Conservation (phyloP, 2,329 filamentous ascomycete species). For the Coniella vitis region DNA sequence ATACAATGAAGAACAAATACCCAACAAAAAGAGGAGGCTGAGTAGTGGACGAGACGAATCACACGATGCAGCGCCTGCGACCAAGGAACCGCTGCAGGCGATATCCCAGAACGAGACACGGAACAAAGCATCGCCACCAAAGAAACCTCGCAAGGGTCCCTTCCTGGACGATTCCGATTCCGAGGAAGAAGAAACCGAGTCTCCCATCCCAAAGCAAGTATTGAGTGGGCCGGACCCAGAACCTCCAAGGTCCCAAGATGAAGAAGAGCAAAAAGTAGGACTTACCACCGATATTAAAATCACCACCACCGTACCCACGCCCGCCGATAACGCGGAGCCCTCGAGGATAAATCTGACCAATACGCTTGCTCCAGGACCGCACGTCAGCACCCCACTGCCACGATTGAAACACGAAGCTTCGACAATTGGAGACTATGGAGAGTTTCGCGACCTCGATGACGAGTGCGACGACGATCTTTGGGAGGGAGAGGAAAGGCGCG, state of each 20-base stretch:
- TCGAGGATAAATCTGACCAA: conserved; percentile 13
- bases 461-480: conserved; percentile 43
- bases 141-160: conserved; percentile 42
- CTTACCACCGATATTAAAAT: conserved; percentile 1
- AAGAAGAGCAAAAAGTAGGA: conserved; percentile 13
- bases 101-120: neutral
- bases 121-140: conserved; percentile 15
- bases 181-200: conserved; percentile 32
- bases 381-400: neutral
- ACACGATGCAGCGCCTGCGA: conserved; percentile 7
- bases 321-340: conserved; percentile 6
- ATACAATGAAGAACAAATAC: conserved; percentile 31
- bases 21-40: conserved; percentile 37
- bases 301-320: neutral
- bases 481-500: conserved; percentile 58
- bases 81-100: conserved; percentile 13
- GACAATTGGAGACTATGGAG: conserved; percentile 27
- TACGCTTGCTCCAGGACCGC: conserved; percentile 7
- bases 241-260: neutral
- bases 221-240: neutral
- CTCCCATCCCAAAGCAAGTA: neutral
- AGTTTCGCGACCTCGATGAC: conserved; percentile 44
- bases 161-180: conserved; percentile 67
- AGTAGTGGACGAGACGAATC: conserved; percentile 21
- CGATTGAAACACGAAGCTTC: conserved; percentile 13